These are phyloP conservation scores for Leccinum subgranulosum DNA, from an alignment of 768 basidiomycete genomes.

Conservation along the genomic window DNA sequence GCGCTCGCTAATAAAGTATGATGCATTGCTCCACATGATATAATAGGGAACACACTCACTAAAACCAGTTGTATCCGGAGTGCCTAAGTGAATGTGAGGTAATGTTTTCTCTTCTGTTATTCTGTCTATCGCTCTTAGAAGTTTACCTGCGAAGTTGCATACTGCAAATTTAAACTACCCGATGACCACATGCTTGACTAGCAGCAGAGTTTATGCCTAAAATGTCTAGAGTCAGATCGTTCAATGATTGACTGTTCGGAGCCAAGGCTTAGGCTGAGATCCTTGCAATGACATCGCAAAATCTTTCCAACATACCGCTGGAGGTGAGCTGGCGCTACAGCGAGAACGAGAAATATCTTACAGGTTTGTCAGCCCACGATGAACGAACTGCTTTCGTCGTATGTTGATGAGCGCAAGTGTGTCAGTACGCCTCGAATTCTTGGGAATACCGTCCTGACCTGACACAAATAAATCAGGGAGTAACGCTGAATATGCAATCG, in stretches of 20 bases:
- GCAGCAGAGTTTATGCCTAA: slow-evolving; percentile 22
- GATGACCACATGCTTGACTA: slow-evolving; percentile 12
- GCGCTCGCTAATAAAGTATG: too few species aligned
- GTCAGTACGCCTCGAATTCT: slow-evolving; percentile 5
- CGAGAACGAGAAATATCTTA: neutral
- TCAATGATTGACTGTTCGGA: slow-evolving; percentile 5
- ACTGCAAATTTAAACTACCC: neutral
- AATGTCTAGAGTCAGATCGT: slow-evolving; percentile 20
- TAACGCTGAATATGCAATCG: too few species aligned
- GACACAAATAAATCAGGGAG: too few species aligned
- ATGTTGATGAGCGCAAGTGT: slow-evolving; percentile 24
- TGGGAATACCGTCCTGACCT: slow-evolving; percentile 1
- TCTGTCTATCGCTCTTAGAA: too few species aligned
- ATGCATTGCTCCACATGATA: too few species aligned
- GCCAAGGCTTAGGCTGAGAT: slow-evolving; percentile 7
- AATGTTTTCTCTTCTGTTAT: too few species aligned
- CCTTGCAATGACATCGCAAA: slow-evolving; percentile 31
- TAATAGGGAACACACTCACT: too few species aligned
- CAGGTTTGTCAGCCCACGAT: neutral
- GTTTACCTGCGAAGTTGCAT: slow-evolving; percentile 15
- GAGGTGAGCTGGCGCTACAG: neutral
- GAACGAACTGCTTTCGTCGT: neutral
- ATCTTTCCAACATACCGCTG: slow-evolving; percentile 25
- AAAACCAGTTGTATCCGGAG: too few species aligned
- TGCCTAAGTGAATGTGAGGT: too few species aligned